Evolutionary conservation across 306 rosid species (phyloP), one percentile per base, ranked within the genome.

Genomic region (Fagus sylvatica): DNA sequence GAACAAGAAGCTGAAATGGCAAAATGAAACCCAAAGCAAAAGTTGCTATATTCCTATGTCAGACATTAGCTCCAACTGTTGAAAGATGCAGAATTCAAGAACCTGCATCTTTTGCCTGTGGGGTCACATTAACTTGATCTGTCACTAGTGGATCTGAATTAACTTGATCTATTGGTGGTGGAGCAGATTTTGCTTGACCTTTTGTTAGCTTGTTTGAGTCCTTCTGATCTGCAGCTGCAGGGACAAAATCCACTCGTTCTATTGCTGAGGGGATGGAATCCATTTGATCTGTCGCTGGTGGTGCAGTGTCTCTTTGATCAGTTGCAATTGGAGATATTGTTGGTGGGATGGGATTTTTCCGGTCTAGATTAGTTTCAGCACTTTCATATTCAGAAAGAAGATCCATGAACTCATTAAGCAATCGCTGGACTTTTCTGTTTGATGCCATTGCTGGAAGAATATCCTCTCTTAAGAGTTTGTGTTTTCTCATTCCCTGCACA

Each of bases 391-490:
- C 98, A 2, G 93, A 93, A 55, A 95, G 87, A 37, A 93, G 90
- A 82, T 95, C 96, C 96, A 93, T 88, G 86, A 93, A 95, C 80
- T 95, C 99, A 36, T 93, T 95, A 57, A 95, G 98, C 85, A 95
- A 72, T 49, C 99, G 85, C 91, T 95, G 99, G 55, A 95, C 97
- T 85, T 95, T 93, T 81, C 99, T 87, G 85, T 95, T 95, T 5
- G 99, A 90, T 57, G 99, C 99, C 93, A 95, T 90, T 22, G 99
- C 90, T 15, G 99, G 98, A 87, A 95, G 98, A 81, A 95, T 93
- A 48, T 93, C 99, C 82, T 95, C 98, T 73, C 85, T 90, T 34
- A 95, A 89, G 49, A 93, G 99, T 80, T 91, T 91, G 78, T 95
- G 99, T 71, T 95, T 95, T 84, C 79, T 91, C 96, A 95, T 81